Percentiles rank a stretch among this genome's conserved stretches.
Evolutionary conservation across 345 rosid species (phyloP).

Genomic region (Salix caprea): DNA sequence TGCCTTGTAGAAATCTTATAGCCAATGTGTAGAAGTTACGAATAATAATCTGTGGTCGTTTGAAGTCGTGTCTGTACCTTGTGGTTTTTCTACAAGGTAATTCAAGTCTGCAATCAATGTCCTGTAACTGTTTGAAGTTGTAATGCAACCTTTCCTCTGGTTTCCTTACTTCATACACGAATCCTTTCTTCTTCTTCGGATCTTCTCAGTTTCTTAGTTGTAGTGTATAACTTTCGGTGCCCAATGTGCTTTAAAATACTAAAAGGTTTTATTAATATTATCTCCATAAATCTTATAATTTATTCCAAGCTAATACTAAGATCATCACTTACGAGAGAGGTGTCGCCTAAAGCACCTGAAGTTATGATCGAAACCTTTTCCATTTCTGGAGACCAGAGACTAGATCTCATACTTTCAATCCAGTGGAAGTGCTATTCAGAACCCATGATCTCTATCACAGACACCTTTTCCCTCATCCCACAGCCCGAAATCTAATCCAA

Average conservation of each 20-base stretch:
- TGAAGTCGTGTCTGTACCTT: not conserved
- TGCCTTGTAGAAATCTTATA: not conserved
- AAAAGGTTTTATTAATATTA: too few relatives aligned
- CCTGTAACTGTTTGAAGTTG: not conserved
- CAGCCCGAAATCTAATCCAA: not conserved
- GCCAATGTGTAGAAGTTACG: not conserved
- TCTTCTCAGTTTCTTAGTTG: not conserved
- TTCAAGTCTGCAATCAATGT: not conserved
- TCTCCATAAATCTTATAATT: too few relatives aligned
- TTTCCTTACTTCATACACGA: not conserved
- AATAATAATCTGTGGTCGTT: not conserved
- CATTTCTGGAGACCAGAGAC: too few relatives aligned
- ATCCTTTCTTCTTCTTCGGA: not conserved
- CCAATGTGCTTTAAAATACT: not conserved
- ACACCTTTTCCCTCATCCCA: too few relatives aligned
- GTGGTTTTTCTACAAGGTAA: slow-evolving; percentile 6
- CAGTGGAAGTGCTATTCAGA: too few relatives aligned
- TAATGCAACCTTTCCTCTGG: not conserved
- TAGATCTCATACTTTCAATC: too few relatives aligned
- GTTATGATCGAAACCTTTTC: too few relatives aligned
- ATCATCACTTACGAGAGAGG: too few relatives aligned
- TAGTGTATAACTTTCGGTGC: not conserved
- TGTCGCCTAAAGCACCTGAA: too few relatives aligned
- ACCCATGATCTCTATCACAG: too few relatives aligned
- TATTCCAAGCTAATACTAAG: too few relatives aligned